phyloP scores from a whole-genome alignment of 2,329 filamentous ascomycete genomes.

The Truncatella angustata region DNA sequence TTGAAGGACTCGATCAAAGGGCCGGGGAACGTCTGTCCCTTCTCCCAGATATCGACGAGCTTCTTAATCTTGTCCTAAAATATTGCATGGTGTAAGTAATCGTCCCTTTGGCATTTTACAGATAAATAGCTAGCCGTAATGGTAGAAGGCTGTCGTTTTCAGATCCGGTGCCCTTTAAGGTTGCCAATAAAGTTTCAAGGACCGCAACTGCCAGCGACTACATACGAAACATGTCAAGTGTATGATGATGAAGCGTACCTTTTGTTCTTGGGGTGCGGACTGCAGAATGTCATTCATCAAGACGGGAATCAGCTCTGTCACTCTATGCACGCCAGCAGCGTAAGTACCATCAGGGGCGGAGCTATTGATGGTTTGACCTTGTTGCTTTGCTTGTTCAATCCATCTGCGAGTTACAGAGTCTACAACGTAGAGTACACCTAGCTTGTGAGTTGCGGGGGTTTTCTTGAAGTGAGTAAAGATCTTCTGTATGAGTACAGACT shows the following conservation, averaged over 20 bases:
- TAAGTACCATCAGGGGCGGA: constrained; percentile 87
- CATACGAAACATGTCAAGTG: constrained; percentile 22
- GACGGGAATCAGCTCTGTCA: constrained; percentile 89
- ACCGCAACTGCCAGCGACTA: not conserved
- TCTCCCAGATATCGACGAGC: constrained; percentile 96
- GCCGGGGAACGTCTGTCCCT: constrained; percentile 83
- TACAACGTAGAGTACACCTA: constrained; percentile 99
- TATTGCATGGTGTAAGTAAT: constrained; percentile 39
- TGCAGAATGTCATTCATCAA: constrained; percentile 95
- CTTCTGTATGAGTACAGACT: constrained; percentile 92
- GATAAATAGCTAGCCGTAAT: not conserved
- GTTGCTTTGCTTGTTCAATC: constrained; percentile 90
- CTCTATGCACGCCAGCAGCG: constrained; percentile 92
- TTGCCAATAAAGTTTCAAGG: too few relatives aligned
- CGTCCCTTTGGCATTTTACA: not conserved
- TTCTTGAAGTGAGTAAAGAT: constrained; percentile 98
- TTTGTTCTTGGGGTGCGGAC: constrained; percentile 88
- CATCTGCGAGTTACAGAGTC: constrained; percentile 99
- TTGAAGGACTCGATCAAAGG: constrained; percentile 80
- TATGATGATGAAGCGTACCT: constrained; percentile 67
- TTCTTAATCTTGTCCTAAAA: constrained; percentile 94
- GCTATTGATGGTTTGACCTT: constrained; percentile 77
- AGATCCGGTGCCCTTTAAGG: not conserved
- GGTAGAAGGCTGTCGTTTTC: not conserved
- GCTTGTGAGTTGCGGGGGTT: constrained; percentile 89